Conservation (phyloP, 345 rosid genomes). For the Arabidopsis arenosa region DNA sequence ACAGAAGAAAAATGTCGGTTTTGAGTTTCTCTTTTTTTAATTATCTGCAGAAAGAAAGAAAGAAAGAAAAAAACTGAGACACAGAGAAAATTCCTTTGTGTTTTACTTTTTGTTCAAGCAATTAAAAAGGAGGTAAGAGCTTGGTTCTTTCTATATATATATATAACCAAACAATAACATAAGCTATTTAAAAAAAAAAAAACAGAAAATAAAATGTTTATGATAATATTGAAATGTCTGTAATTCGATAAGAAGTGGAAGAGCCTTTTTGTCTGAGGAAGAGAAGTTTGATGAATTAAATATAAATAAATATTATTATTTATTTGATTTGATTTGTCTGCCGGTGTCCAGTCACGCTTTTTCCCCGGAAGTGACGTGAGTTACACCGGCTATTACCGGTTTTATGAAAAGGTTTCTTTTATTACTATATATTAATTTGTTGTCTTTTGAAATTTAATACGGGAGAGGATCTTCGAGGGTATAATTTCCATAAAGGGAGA, state of each 20-base stretch:
- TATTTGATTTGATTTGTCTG: constrained; percentile 7
- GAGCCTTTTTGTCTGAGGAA: constrained; percentile 41
- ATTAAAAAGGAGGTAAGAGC: constrained; percentile 33
- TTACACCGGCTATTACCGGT: constrained; percentile 39
- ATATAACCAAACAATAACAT: constrained; percentile 12
- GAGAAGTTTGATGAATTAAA: too few relatives aligned
- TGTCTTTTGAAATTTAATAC: constrained; percentile 38
- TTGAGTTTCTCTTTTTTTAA: not conserved
- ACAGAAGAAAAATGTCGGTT: constrained; percentile 31
- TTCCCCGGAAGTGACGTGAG: not conserved
- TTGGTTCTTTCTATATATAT: constrained; percentile 31
- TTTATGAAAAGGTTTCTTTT: constrained; percentile 24
- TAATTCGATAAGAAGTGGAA: constrained; percentile 37
- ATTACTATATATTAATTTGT: constrained; percentile 20
- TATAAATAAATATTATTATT: too few relatives aligned
- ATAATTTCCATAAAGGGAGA: constrained; percentile 34
- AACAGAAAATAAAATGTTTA: not conserved
- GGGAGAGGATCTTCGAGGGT: constrained; percentile 37
- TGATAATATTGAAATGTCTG: constrained; percentile 32
- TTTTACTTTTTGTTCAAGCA: constrained; percentile 45
- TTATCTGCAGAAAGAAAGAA: not conserved
- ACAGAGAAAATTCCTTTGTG: constrained; percentile 10
- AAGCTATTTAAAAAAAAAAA: not conserved
- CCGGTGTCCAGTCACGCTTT: constrained; percentile 41
- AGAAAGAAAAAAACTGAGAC: not conserved